Conservation (phyloP, 2,329 filamentous ascomycete genomes). For the Sporothrix phasma region DNA sequence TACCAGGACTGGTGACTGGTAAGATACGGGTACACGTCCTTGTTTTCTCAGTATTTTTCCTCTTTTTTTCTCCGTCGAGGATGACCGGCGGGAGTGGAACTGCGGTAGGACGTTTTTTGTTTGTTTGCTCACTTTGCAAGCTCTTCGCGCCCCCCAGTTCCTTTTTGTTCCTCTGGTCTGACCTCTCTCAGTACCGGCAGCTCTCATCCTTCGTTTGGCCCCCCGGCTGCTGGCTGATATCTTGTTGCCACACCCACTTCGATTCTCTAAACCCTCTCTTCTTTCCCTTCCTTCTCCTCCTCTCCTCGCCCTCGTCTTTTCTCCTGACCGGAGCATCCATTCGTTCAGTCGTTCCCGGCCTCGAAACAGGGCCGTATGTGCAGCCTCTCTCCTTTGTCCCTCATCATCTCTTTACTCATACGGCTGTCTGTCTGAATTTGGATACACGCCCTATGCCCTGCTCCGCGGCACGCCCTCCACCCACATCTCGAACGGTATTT, state of each 20-base stretch:
- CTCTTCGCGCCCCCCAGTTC: neutral
- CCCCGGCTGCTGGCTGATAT: slow-evolving; percentile 14
- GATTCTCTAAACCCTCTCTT: slow-evolving; percentile 11
- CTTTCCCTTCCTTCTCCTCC: slow-evolving; percentile 9
- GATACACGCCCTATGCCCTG: slow-evolving; percentile 1
- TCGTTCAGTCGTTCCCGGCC: slow-evolving; percentile 8
- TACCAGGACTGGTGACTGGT: neutral
- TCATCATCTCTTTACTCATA: slow-evolving; percentile 17
- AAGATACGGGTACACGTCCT: neutral
- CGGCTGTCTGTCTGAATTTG: neutral
- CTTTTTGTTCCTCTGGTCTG: neutral
- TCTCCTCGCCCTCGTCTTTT: slow-evolving; percentile 6
- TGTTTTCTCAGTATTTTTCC: neutral
- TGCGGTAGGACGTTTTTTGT: neutral
- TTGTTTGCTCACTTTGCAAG: neutral
- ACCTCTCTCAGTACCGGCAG: too few relatives aligned
- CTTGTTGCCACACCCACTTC: neutral
- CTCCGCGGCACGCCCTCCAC: neutral
- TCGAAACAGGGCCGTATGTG: slow-evolving; percentile 13
- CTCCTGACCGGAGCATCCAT: slow-evolving; percentile 1
- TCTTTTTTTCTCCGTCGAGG: neutral
- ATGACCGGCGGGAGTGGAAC: neutral
- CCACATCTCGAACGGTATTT: neutral
- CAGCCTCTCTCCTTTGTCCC: slow-evolving; percentile 3
- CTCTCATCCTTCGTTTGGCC: neutral